A percentile compares a stretch with the other conserved stretches of the same genome.
Evolutionary conservation across 2,329 filamentous ascomycete species (phyloP).

Genomic region (Cryphonectria nitschkei): DNA sequence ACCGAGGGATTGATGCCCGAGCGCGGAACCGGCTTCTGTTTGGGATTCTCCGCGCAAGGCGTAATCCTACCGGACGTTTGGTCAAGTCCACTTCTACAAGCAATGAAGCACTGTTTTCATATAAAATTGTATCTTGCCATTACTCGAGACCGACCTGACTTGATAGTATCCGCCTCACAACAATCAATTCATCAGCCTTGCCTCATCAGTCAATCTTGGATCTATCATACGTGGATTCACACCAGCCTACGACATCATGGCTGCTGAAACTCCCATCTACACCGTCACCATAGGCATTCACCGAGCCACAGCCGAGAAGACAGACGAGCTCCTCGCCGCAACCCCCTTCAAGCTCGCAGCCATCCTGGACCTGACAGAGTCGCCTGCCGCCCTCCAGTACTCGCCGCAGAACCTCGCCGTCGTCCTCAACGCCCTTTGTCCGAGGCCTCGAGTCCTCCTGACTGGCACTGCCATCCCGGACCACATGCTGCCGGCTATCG

Average conservation of each 20-base stretch:
- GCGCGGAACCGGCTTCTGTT: too few relatives aligned
- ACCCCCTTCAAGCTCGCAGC: conserved; percentile 12
- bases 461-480: conserved; percentile 20
- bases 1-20: background rate
- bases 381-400: conserved; percentile 10
- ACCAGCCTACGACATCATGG: background rate
- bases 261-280: background rate
- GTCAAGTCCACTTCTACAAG: too few relatives aligned
- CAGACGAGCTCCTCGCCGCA: background rate
- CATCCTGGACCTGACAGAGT: conserved; percentile 18
- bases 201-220: background rate
- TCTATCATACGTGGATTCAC: background rate
- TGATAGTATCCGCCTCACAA: background rate
- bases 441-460: conserved; percentile 13
- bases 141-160: background rate
- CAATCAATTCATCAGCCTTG: background rate
- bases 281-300: background rate
- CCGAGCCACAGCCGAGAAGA: background rate
- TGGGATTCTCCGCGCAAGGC: too few relatives aligned
- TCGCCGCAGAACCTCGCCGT: conserved; percentile 16
- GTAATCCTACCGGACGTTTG: too few relatives aligned
- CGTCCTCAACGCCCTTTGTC: conserved; percentile 20
- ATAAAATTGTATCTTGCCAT: background rate
- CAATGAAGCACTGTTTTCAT: background rate
- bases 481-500: conserved; percentile 14